Conservation (phyloP, 1,284 basidiomycete species). For the Boletellus deceptivus region DNA sequence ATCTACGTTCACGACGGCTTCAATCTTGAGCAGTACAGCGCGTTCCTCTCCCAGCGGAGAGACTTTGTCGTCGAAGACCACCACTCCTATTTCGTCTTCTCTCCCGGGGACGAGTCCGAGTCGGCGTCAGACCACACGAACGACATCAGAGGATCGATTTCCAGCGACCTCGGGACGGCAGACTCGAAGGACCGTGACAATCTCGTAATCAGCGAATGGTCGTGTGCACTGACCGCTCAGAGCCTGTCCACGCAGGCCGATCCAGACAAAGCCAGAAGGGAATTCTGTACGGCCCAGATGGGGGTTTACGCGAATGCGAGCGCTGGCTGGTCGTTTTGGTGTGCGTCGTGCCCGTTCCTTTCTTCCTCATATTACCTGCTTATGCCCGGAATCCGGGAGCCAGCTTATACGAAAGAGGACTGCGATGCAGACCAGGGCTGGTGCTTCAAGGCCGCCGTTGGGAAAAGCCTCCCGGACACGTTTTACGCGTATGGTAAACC, state of each 20-base stretch:
- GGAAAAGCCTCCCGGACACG: conserved; percentile 50
- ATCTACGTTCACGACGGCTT: conserved; percentile 79
- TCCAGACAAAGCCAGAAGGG: conserved; percentile 43
- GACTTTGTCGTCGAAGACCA: conserved; percentile 80
- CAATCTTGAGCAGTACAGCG: conserved; percentile 55
- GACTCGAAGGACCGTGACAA: conserved; percentile 50
- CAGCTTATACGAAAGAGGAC: conserved; percentile 54
- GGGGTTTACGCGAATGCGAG: conserved; percentile 58
- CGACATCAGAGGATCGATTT: conserved; percentile 46
- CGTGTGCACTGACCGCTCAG: conserved; percentile 62
- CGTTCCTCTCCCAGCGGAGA: conserved; percentile 50
- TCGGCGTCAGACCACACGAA: conserved; percentile 49
- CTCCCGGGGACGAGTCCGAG: conserved; percentile 43
- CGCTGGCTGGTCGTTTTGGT: conserved; percentile 76
- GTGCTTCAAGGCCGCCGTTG: conserved; percentile 65
- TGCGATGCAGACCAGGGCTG: conserved; percentile 60
- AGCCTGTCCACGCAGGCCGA: conserved; percentile 53
- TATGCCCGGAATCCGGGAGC: background rate
- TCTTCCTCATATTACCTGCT: background rate
- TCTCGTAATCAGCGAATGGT: conserved; percentile 71
- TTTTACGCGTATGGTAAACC: conserved; percentile 54
- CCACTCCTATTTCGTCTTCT: conserved; percentile 75
- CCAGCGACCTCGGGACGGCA: conserved; percentile 39
- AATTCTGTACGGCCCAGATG: conserved; percentile 65
- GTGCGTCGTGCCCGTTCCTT: conserved; percentile 42